Base-by-base conservation (phyloP, 78 protist species). In the Chrysochromulina tobinii region DNA sequence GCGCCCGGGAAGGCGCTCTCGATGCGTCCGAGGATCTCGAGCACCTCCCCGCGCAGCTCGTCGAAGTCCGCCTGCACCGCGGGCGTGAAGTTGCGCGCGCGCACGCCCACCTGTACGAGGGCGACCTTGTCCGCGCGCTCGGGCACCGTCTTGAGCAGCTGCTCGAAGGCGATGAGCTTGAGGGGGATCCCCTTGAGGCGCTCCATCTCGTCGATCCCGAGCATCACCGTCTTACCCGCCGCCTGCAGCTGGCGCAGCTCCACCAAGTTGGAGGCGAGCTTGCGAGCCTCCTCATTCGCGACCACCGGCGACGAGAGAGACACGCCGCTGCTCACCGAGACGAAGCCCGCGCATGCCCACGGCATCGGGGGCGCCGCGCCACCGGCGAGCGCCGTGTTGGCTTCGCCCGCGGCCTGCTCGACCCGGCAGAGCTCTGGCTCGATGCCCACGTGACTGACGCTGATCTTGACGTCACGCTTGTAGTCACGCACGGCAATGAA, bases 81-180 rank as follows among this genome's bases (percentile, higher is more conserved):
- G 8, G 83, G 83, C 57, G 83, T 75, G 85, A 18, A 77, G 85
- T 53, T 50, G 38, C 59, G 25, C 85, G 85, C 85, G 14, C 25
- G 3, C 6, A 77, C 85, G 61, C 58, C 61, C 12, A 53, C 61
- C 85, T 77, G 85, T 61, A 77, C 85, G 27, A 77, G 27, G n/a
- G 61, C 20, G 38, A 25, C 61, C 38, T 11, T 53, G 3, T 3
- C 20, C 23, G 51, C 20, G 48, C 0, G 48, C 75, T 20, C 20
- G 1, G 2, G 20, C 20, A 9, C 4, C 83, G 4, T 1, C 57
- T 4, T 0, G 20, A 77, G 85, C 61, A 77, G 57, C 85, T 53
- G 61, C 61, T 53, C 61, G 48, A 48, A 77, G 27, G 61, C 85
- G 25, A 77, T 1, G 25, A 77, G 25, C 61, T 48, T 53, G 38